Evolutionary conservation across 305 asterid species (phyloP), one percentile per base, ranked within the genome.

Genomic region (Salvia sclarea): DNA sequence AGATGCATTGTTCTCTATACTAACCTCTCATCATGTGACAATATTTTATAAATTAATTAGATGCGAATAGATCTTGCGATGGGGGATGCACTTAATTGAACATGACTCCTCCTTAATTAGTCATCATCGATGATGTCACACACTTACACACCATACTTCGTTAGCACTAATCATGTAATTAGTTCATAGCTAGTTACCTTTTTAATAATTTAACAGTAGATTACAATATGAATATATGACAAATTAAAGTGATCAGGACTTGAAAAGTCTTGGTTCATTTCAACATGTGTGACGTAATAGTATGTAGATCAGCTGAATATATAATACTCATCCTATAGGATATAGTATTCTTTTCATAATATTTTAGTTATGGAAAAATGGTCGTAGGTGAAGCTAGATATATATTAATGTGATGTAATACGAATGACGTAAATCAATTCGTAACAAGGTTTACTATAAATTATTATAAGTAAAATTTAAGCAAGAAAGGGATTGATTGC

Each of bases 271-370:
- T 25, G 62, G 64, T 47, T 16, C 63, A 65, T 57, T 66, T 59
- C 78, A 66, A 59, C 73, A 64, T 45, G 68, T 58, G 66, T 61
- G 70, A 74, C 41, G 37, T 35, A 41, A 41, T 59, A 30, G 48
- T 40, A 38, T 37, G 8, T 8, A 41, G 1, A 33, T 62, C 57
- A 17, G 20, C 12, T 2, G 14, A 37, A 33, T 8, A 41, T 8
- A 57, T 30, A 59, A 4, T 1, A 35, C 1, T 5, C 6, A n/a
- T 33, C 38, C 12, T 35, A 35, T 8, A 35, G 12, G 8, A 35
- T n/a, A 3, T 37, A 35, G 9, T 35, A 35, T 47, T 47, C 0
- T 45, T 44, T 16, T 16, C 1, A 14, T 6, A 14, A 45, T 45
- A 45, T 16, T 45, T n/a, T 5, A 44, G 21, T 14, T 44, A 4